These are phyloP conservation scores for Neurospora sp. DNA, from an alignment of 2,329 filamentous ascomycete genomes.

Conservation along the genomic window DNA sequence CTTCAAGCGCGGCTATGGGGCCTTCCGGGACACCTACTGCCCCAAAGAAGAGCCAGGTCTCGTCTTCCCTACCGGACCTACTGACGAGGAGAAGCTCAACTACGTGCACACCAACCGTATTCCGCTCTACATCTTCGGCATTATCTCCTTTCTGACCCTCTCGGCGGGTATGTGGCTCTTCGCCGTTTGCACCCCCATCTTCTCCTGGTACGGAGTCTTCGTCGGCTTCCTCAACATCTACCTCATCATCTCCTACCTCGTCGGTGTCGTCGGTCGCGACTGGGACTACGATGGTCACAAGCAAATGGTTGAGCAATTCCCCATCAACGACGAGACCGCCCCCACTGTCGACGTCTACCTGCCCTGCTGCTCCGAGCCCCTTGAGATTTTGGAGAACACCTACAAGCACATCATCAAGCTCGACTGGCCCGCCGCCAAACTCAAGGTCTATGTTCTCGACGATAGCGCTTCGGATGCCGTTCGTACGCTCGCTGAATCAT, in stretches of 20 bases:
- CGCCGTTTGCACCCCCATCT: slow-evolving; percentile 24
- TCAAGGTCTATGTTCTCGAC: slow-evolving; percentile 30
- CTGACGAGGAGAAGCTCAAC: slow-evolving; percentile 28
- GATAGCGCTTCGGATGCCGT: slow-evolving; percentile 26
- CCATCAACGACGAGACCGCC: slow-evolving; percentile 23
- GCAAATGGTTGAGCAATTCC: slow-evolving; percentile 21
- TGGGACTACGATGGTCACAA: slow-evolving; percentile 27
- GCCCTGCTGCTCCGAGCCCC: slow-evolving; percentile 30
- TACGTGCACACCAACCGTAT: slow-evolving; percentile 30
- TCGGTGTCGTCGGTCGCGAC: slow-evolving; percentile 28
- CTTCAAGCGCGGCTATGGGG: slow-evolving; percentile 16
- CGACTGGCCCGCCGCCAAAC: slow-evolving; percentile 26
- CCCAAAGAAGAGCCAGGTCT: slow-evolving; percentile 23
- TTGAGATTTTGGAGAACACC: slow-evolving; percentile 23
- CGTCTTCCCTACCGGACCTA: slow-evolving; percentile 27
- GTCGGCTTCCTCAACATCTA: slow-evolving; percentile 30
- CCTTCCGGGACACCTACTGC: slow-evolving; percentile 24
- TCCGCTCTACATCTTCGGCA: slow-evolving; percentile 29
- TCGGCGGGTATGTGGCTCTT: slow-evolving; percentile 34
- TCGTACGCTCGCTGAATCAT: slow-evolving; percentile 14
- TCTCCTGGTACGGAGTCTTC: slow-evolving; percentile 29
- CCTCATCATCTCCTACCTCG: slow-evolving; percentile 30
- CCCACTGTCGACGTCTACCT: slow-evolving; percentile 32
- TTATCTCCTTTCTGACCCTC: slow-evolving; percentile 29
- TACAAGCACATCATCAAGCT: slow-evolving; percentile 19